A percentile compares a stretch with the other conserved stretches of the same genome.
phyloP scores from a whole-genome alignment of 352 stramenopile species.

The Pythium aquatile region DNA sequence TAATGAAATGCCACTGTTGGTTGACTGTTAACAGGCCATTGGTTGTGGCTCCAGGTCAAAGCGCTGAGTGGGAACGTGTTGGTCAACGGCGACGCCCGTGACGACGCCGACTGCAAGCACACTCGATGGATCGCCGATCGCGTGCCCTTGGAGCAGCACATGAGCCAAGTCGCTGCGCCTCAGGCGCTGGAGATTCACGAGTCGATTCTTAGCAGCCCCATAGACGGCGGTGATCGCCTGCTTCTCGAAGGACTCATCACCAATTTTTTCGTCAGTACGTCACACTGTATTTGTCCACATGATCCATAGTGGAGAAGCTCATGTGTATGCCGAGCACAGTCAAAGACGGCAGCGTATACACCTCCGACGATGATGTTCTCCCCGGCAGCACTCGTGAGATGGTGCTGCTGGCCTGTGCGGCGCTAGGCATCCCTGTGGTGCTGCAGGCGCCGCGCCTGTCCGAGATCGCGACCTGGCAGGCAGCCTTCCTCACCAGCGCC shows the following conservation, averaged over 20 bases:
- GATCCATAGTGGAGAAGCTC: neutral
- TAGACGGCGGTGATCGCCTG: constrained; percentile 11
- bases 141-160: constrained; percentile 42
- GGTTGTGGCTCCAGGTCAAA: constrained; percentile 25
- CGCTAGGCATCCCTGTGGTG: constrained; percentile 58
- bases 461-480: constrained; percentile 52
- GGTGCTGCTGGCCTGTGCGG: constrained; percentile 54
- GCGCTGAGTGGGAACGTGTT: constrained; percentile 42
- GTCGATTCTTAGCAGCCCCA: constrained; percentile 42
- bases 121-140: constrained; percentile 68
- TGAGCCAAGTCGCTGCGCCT: constrained; percentile 20
- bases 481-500: constrained; percentile 75
- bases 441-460: constrained; percentile 51
- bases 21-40: no score
- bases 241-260: constrained; percentile 76
- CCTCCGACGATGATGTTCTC: constrained; percentile 44
- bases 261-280: constrained; percentile 78
- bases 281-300: neutral
- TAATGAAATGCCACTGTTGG: neutral
- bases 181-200: constrained; percentile 45
- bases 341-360: constrained; percentile 45
- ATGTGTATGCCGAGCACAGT: constrained; percentile 25
- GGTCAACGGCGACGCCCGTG: constrained; percentile 43
- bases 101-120: constrained; percentile 63
- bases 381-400: constrained; percentile 59